Percentiles rank a stretch among this genome's conserved stretches.
Conservation (phyloP, 2,329 filamentous ascomycete species). For the Fusarium paranaense region DNA sequence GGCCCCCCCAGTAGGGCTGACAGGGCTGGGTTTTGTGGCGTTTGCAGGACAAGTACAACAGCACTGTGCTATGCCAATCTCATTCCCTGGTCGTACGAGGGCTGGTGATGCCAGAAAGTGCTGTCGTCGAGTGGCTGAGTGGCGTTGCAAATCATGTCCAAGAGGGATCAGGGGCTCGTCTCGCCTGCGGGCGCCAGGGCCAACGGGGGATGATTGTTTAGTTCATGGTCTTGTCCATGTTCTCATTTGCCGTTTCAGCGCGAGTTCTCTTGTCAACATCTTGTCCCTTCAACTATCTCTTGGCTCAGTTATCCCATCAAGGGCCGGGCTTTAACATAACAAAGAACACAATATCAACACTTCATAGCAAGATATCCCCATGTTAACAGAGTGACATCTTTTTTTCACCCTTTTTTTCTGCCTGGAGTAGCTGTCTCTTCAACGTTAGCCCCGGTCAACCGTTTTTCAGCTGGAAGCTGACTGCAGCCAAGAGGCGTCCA, state of each 20-base stretch:
- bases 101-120: not conserved
- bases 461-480: not conserved
- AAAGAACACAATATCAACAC: not conserved
- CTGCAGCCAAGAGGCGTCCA: not conserved
- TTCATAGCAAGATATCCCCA: not conserved
- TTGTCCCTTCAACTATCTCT: not conserved
- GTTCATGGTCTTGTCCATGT: not conserved
- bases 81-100: not conserved
- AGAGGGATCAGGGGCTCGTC: not conserved
- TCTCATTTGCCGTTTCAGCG: not conserved
- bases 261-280: not conserved
- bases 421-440: not conserved
- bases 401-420: not conserved
- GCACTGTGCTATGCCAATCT: not conserved
- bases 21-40: not conserved
- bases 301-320: not conserved
- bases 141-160: not conserved
- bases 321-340: not conserved
- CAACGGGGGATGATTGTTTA: not conserved
- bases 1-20: not conserved
- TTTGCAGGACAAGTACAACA: not conserved
- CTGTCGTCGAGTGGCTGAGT: not conserved
- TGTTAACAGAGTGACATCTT: not conserved
- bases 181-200: not conserved
- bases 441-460: not conserved